phyloP scores from a whole-genome alignment of 2,329 filamentous ascomycete genomes.

The Pseudocercospora fuligena region DNA sequence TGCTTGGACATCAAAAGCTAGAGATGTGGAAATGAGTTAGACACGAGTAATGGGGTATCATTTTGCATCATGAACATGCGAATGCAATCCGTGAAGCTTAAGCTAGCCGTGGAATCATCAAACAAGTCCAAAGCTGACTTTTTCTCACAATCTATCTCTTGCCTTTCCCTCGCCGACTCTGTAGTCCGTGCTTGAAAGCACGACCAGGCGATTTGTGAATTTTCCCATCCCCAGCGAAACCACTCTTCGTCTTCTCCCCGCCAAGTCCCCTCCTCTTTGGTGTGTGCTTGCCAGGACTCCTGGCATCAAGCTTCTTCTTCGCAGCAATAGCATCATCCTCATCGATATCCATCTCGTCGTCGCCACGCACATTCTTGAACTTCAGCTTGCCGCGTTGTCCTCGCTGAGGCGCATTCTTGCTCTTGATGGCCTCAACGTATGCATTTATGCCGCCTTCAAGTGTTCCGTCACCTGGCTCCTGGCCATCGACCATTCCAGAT shows the following conservation, averaged over 20 bases:
- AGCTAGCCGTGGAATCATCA: background rate
- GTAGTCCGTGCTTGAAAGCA: constrained; percentile 31
- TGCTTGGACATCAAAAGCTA: background rate
- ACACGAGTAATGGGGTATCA: background rate
- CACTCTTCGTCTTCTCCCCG: constrained; percentile 31
- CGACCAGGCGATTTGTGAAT: constrained; percentile 29
- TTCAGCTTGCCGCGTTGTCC: constrained; percentile 66
- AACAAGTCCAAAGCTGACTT: background rate
- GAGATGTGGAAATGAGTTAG: background rate
- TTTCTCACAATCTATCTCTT: constrained; percentile 8
- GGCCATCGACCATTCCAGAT: constrained; percentile 45
- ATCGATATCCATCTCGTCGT: constrained; percentile 54
- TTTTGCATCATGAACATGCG: constrained; percentile 2
- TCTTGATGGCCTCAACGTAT: constrained; percentile 65
- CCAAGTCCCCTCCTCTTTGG: constrained; percentile 35
- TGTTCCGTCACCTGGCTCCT: constrained; percentile 45
- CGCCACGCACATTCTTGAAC: constrained; percentile 57
- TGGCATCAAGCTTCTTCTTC: constrained; percentile 41
- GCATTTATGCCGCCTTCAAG: constrained; percentile 62
- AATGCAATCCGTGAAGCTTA: background rate
- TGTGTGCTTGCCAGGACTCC: constrained; percentile 28
- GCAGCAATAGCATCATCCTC: constrained; percentile 45
- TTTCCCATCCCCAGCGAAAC: constrained; percentile 25
- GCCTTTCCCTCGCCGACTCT: constrained; percentile 26
- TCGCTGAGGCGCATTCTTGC: constrained; percentile 61